phyloP scores from a whole-genome alignment of 2,329 filamentous ascomycete species.

The Ophiocordyceps camponoti-leonardi region DNA sequence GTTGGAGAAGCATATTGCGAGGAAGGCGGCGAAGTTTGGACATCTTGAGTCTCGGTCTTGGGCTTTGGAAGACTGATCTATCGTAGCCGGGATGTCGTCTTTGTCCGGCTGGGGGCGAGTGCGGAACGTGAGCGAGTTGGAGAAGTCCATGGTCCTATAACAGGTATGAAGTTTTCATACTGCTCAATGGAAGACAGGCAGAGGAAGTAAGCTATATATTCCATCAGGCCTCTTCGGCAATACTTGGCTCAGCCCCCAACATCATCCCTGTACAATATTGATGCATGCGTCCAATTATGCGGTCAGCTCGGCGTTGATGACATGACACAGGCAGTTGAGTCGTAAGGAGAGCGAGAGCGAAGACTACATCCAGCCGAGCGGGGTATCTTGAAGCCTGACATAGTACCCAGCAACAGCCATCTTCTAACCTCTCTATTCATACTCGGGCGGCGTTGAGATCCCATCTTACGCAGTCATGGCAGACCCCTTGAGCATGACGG shows the following conservation, averaged over 20 bases:
- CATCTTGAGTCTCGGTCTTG: background rate
- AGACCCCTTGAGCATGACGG: background rate
- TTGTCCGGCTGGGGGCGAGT: background rate
- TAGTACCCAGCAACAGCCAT: no score
- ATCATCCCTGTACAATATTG: background rate
- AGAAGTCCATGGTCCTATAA: background rate
- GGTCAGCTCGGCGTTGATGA: background rate
- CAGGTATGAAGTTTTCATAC: no score
- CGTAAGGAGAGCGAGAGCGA: no score
- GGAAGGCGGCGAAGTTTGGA: background rate
- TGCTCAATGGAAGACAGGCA: no score
- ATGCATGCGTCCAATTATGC: background rate
- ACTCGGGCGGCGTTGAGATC: no score
- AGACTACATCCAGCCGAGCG: no score
- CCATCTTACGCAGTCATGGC: background rate
- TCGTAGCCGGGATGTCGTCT: background rate
- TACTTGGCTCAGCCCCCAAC: background rate
- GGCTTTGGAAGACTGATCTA: background rate
- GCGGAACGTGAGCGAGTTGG: background rate
- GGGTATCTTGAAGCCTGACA: no score
- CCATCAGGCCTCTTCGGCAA: background rate
- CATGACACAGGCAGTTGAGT: no score
- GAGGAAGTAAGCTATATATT: background rate
- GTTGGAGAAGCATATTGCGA: background rate
- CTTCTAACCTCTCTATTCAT: no score